Evolutionary conservation across 768 basidiomycete species (phyloP).

Genomic region (Russula foetens): DNA sequence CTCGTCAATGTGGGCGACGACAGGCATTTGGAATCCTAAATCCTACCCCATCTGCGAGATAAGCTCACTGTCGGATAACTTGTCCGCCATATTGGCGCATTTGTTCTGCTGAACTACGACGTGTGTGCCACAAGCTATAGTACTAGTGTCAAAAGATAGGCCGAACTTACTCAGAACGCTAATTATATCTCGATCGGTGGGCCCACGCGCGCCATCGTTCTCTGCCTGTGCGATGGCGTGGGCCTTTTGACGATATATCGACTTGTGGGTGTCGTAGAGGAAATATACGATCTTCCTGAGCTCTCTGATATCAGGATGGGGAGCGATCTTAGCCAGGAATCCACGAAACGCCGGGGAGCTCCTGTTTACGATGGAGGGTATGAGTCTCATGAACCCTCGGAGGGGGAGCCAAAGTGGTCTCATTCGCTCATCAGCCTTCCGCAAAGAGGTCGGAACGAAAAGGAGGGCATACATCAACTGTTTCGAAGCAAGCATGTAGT

Average conservation of each 20-base stretch:
- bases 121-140: background rate
- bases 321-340: constrained; percentile 17
- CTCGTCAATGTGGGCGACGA: background rate
- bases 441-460: background rate
- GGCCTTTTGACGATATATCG: constrained; percentile 1
- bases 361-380: constrained; percentile 15
- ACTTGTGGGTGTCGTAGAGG: constrained; percentile 18
- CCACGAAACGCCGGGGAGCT: constrained; percentile 20
- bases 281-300: constrained; percentile 22
- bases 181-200: constrained; percentile 12
- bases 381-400: constrained; percentile 15
- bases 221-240: background rate
- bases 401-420: constrained; percentile 14
- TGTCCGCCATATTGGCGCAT: constrained; percentile 17
- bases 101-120: constrained; percentile 23
- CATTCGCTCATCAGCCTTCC: background rate
- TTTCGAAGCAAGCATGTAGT: constrained; percentile 12
- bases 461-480: constrained; percentile 17
- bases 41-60: constrained; percentile 26
- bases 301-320: constrained; percentile 15
- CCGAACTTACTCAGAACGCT: constrained; percentile 8
- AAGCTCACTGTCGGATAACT: constrained; percentile 24
- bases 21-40: background rate
- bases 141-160: background rate
- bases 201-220: background rate